phyloP scores from a whole-genome alignment of 2,329 filamentous ascomycete genomes.

The Dothidotthia symphoricarpi region DNA sequence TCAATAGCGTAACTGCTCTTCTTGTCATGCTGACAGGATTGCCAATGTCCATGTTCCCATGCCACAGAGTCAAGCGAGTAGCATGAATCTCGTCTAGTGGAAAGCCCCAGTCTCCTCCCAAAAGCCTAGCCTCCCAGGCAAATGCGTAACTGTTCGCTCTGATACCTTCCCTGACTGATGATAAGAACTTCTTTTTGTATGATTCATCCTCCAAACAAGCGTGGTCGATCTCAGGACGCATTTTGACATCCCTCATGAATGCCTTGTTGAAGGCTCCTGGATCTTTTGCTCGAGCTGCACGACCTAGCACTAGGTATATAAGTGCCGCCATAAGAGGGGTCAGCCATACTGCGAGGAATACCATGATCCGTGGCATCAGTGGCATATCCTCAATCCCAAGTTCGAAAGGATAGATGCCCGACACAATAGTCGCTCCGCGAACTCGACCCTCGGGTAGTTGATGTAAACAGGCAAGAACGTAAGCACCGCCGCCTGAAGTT shows the following conservation, averaged over 20 bases:
- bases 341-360: slow-evolving; percentile 28
- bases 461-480: slow-evolving; percentile 49
- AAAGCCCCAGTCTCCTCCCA: slow-evolving; percentile 34
- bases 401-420: slow-evolving; percentile 26
- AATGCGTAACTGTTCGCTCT: too few species aligned
- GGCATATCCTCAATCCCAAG: slow-evolving; percentile 31
- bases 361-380: slow-evolving; percentile 17
- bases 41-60: slow-evolving; percentile 33
- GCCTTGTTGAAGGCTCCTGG: too few species aligned
- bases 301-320: too few species aligned
- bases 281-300: too few species aligned
- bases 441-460: slow-evolving; percentile 34
- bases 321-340: too few species aligned
- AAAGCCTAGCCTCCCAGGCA: slow-evolving; percentile 32
- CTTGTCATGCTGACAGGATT: slow-evolving; percentile 24
- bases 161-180: slow-evolving; percentile 23
- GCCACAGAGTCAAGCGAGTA: slow-evolving; percentile 33
- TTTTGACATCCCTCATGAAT: too few species aligned
- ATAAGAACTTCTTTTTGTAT: slow-evolving; percentile 28
- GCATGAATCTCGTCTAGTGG: slow-evolving; percentile 27
- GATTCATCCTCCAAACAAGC: slow-evolving; percentile 17
- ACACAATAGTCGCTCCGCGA: slow-evolving; percentile 24
- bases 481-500: slow-evolving; percentile 50
- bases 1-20: slow-evolving; percentile 25
- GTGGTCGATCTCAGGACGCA: too few species aligned